Base-by-base conservation (phyloP, 352 stramenopile species). In the Globisporangium sylvaticum region DNA sequence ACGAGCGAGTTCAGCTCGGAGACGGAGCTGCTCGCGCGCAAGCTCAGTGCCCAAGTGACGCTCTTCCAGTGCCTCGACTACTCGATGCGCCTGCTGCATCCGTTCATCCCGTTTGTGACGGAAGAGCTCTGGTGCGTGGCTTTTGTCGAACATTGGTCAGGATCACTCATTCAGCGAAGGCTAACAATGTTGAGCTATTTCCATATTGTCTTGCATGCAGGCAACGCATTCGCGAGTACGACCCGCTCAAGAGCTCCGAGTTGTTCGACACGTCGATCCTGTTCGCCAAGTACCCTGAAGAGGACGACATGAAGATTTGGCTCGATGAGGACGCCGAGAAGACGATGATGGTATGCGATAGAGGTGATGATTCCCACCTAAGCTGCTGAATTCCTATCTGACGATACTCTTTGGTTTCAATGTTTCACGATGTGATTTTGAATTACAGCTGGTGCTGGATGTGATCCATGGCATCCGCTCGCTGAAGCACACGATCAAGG, bases 91-190 rank as follows among this genome's bases (percentile, higher is more conserved):
- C 82, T 99, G 57, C 75, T 99, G 39, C 98, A 99, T 71, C 97
- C 97, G 7, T 98, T 99, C 73, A 99, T 99, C 75, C 98, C 98
- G n/a, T 99, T 99, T 75, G 94, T 99, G 25, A 99, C 98, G 0
- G 98, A 99, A 82, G 98, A 99, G 76, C 82, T 99, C 10, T 99
- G 98, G 98, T 96, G 96, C 10, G 73, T 59, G 42, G 20, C 37
- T 58, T 31, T 18, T 42, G 8, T 44, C 34, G 9, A 15, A 10
- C 15, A 4, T 10, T 57, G 12, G 2, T 37, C 31, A 37, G 31
- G 50, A 7, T 31, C 3, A 29, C 32, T 50, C 39, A 55, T 15
- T 37, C 31, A 37, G 31, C 31, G 5, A 42, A 20, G 31, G 29
- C 22, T 20, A 56, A n/a, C 58, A 4, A 44, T 37, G 18, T 54